These are phyloP conservation scores for Drechslerella stenobrocha DNA, from an alignment of 2,329 filamentous ascomycete genomes.

Conservation along the genomic window DNA sequence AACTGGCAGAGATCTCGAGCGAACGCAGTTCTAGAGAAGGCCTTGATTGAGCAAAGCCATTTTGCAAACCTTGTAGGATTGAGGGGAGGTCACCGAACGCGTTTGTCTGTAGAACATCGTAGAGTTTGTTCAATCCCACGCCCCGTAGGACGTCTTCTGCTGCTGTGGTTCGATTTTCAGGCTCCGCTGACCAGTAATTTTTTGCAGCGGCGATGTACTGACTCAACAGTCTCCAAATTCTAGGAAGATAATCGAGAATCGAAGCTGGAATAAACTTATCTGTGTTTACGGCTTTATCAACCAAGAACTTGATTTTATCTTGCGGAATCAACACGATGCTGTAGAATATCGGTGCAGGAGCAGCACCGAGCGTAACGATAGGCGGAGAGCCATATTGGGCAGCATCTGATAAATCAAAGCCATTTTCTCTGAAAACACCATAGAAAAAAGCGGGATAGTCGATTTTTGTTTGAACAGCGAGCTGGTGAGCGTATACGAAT, in stretches of 20 bases:
- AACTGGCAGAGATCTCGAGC: not conserved
- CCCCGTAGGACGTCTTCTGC: not conserved
- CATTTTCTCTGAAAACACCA: conserved; percentile 3
- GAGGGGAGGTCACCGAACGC: conserved; percentile 6
- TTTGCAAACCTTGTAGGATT: not conserved
- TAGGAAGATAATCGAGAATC: not conserved
- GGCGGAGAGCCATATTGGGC: not conserved
- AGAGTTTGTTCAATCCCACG: not conserved
- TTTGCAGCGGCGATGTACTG: not conserved
- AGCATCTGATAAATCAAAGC: not conserved
- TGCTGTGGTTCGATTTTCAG: not conserved
- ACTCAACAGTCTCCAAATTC: not conserved
- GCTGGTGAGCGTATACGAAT: not conserved
- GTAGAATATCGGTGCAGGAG: not conserved
- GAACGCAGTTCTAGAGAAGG: not conserved
- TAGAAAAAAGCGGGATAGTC: conserved; percentile 3
- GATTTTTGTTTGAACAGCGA: conserved; percentile 4
- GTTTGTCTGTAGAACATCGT: not conserved
- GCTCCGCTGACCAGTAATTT: not conserved
- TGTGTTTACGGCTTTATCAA: conserved; percentile 2
- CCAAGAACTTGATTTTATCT: not conserved
- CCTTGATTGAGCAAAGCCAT: not conserved
- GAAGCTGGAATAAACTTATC: conserved; percentile 4
- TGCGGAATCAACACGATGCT: not conserved
- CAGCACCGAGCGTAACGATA: not conserved